Conservation (phyloP, 2,329 filamentous ascomycete genomes). For the Aureobasidium sp. region DNA sequence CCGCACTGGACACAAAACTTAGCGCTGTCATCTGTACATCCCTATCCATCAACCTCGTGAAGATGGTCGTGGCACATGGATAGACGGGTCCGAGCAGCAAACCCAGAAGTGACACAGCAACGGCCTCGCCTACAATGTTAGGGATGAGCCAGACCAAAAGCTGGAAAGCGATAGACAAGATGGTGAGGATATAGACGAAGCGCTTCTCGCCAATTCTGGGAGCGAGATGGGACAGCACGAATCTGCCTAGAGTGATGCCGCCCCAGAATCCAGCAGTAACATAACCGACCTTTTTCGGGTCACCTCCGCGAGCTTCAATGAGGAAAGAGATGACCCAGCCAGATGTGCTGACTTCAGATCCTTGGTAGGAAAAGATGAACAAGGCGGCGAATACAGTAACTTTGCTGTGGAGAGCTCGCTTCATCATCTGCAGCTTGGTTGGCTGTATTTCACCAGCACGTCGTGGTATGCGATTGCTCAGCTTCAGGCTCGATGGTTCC, state of each 20-base stretch:
- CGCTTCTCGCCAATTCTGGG: slow-evolving; percentile 60
- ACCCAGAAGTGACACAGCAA: slow-evolving; percentile 53
- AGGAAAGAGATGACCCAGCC: slow-evolving; percentile 85
- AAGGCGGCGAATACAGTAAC: slow-evolving; percentile 65
- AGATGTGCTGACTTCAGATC: slow-evolving; percentile 73
- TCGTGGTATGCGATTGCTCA: slow-evolving; percentile 27
- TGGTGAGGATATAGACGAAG: slow-evolving; percentile 56
- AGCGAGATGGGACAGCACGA: slow-evolving; percentile 59
- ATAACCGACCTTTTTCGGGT: slow-evolving; percentile 66
- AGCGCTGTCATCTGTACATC: slow-evolving; percentile 55
- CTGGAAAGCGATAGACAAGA: slow-evolving; percentile 58
- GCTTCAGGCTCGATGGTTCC: slow-evolving; percentile 42
- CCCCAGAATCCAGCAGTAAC: slow-evolving; percentile 63
- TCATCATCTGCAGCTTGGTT: slow-evolving; percentile 40
- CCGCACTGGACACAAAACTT: slow-evolving; percentile 61
- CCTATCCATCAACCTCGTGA: slow-evolving; percentile 51
- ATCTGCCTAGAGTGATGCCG: slow-evolving; percentile 44
- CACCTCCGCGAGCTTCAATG: slow-evolving; percentile 61
- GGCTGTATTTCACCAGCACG: slow-evolving; percentile 27
- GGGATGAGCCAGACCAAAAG: slow-evolving; percentile 72
- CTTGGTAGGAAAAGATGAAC: slow-evolving; percentile 83
- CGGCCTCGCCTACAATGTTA: slow-evolving; percentile 54
- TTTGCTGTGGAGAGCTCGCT: slow-evolving; percentile 41
- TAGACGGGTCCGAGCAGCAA: slow-evolving; percentile 72
- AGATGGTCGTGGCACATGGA: slow-evolving; percentile 60